Evolutionary conservation across 148 eudicot genomes (phyloP).

Genomic region (Vaccinium myrtillus): DNA sequence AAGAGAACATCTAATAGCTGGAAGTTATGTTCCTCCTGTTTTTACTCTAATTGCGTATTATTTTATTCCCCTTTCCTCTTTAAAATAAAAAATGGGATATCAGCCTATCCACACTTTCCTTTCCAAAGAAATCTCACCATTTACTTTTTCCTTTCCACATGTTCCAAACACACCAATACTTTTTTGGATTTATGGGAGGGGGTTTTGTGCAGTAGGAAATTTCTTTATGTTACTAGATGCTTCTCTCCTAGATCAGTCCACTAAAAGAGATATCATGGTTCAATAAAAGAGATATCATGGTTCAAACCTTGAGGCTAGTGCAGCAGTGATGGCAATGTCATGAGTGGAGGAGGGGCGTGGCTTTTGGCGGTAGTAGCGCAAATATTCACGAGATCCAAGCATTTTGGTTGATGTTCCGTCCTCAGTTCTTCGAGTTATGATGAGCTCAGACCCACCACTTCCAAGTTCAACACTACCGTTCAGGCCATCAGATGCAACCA

Average conservation of each 20-base stretch:
- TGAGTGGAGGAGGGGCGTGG: conserved; percentile 75
- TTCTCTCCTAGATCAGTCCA: background rate
- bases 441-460: conserved; percentile 81
- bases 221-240: background rate
- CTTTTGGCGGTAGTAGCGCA: conserved; percentile 90
- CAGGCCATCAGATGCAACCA: conserved; percentile 49
- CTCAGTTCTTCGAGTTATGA: conserved; percentile 57
- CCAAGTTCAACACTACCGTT: conserved; percentile 62
- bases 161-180: background rate
- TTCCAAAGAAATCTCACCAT: background rate
- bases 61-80: background rate
- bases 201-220: background rate
- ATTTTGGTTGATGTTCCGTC: conserved; percentile 49
- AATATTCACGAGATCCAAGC: conserved; percentile 85
- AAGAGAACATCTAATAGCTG: background rate
- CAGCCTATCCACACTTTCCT: background rate
- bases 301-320: conserved; percentile 77
- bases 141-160: background rate
- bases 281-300: background rate
- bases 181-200: background rate
- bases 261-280: background rate
- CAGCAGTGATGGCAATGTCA: conserved; percentile 49
- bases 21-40: too few species aligned
- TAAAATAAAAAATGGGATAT: background rate
- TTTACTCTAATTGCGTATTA: background rate